Conservation (phyloP, 2,329 filamentous ascomycete genomes). For the Colletotrichum limetticola region DNA sequence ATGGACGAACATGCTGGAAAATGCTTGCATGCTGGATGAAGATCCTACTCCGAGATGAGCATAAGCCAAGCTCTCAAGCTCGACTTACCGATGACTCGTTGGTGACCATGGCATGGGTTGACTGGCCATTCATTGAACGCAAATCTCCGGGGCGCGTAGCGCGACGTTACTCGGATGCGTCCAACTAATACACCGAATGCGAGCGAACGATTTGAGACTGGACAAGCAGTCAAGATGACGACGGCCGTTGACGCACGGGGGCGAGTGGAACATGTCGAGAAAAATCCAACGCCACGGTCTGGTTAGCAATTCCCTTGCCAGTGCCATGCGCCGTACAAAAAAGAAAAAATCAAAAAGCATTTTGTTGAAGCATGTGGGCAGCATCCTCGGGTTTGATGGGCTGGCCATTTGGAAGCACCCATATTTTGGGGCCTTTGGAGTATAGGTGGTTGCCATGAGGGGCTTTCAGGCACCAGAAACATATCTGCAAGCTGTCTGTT, state of each 20-base stretch:
- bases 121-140: not conserved
- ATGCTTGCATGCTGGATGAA: constrained; percentile 92
- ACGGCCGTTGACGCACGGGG: not conserved
- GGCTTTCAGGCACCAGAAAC: constrained; percentile 21
- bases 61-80: too few species aligned
- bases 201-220: not conserved
- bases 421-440: constrained; percentile 10
- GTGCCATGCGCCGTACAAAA: not conserved
- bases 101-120: not conserved
- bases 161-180: not conserved
- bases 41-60: constrained; percentile 65
- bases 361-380: not conserved
- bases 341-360: constrained; percentile 24
- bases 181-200: not conserved
- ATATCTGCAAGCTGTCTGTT: constrained; percentile 13
- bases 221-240: not conserved
- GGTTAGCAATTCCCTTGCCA: not conserved
- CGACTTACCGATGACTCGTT: not conserved
- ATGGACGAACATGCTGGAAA: constrained; percentile 98
- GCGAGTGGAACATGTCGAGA: not conserved
- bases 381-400: constrained; percentile 3
- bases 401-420: constrained; percentile 14
- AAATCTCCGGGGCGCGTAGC: not conserved
- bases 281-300: constrained; percentile 13
- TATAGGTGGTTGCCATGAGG: constrained; percentile 10